A percentile compares a stretch with the other conserved stretches of the same genome.
Conservation (phyloP, 2,329 filamentous ascomycete genomes). For the Phialophora tarda region DNA sequence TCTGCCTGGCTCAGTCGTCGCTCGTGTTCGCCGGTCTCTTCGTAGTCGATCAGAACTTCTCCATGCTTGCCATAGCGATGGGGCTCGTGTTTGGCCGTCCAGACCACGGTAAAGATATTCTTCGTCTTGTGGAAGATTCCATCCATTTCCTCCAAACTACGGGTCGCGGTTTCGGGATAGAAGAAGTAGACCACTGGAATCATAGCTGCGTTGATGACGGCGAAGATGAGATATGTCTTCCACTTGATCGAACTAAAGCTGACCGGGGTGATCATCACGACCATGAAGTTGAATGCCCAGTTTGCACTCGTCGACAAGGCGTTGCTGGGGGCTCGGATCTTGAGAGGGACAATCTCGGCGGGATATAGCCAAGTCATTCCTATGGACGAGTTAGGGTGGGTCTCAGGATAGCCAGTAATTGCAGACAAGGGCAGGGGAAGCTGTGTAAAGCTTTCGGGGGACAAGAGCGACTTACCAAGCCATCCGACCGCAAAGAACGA, state of each 20-base stretch:
- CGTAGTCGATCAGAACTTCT: constrained; percentile 61
- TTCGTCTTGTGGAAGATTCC: constrained; percentile 66
- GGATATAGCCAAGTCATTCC: constrained; percentile 51
- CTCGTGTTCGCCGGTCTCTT: constrained; percentile 52
- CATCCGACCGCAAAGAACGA: constrained; percentile 63
- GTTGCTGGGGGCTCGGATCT: constrained; percentile 67
- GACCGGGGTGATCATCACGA: constrained; percentile 82
- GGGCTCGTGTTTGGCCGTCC: constrained; percentile 58
- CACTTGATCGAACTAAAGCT: constrained; percentile 58
- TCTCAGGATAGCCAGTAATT: neutral
- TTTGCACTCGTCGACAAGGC: constrained; percentile 71
- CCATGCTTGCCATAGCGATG: constrained; percentile 64
- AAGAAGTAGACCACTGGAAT: constrained; percentile 65
- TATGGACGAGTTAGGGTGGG: neutral
- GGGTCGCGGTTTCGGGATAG: constrained; percentile 65
- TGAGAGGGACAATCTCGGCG: constrained; percentile 54
- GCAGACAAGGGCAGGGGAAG: neutral
- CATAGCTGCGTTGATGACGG: constrained; percentile 66
- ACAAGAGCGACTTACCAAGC: neutral
- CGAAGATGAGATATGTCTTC: constrained; percentile 80
- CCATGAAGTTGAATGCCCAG: constrained; percentile 77
- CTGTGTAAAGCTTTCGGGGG: neutral
- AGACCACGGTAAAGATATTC: constrained; percentile 57
- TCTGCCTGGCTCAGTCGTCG: constrained; percentile 39
- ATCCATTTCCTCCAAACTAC: constrained; percentile 72